A percentile compares a stretch with the other conserved stretches of the same genome.
Evolutionary conservation across 108 stramenopile species (phyloP).

Genomic region (Nitzschia sp.): DNA sequence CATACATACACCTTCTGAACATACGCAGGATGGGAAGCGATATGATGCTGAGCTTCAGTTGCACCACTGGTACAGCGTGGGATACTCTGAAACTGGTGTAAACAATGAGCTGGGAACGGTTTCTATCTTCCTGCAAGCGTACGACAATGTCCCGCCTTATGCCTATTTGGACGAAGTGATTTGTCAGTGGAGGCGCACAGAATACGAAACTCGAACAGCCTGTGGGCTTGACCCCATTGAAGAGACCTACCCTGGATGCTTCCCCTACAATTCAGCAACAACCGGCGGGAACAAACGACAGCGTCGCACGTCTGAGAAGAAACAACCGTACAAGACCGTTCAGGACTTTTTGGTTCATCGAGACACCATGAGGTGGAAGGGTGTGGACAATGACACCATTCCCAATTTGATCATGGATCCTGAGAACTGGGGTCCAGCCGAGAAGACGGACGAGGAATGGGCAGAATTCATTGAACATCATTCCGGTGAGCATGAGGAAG

Average conservation of each 20-base stretch:
- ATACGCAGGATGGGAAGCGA: constrained; percentile 47
- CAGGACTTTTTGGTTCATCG: background rate
- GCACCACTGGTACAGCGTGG: constrained; percentile 40
- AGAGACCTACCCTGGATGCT: constrained; percentile 32
- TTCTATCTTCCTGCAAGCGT: constrained; percentile 40
- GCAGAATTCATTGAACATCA: constrained; percentile 10
- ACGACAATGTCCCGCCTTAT: constrained; percentile 32
- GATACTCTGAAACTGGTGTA: constrained; percentile 3
- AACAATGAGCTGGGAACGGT: constrained; percentile 41
- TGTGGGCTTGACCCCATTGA: constrained; percentile 36
- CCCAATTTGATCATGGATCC: constrained; percentile 29
- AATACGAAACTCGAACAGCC: constrained; percentile 39
- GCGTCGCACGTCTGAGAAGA: background rate
- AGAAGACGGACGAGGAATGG: constrained; percentile 26
- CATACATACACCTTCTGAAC: constrained; percentile 46
- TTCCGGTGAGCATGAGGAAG: constrained; percentile 8
- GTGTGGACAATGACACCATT: background rate
- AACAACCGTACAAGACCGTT: background rate
- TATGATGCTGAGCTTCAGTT: constrained; percentile 53
- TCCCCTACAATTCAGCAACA: constrained; percentile 2
- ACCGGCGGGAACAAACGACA: background rate
- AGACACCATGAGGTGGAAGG: background rate
- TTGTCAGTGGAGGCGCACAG: constrained; percentile 48
- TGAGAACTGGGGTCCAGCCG: constrained; percentile 18
- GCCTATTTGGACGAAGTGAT: constrained; percentile 46